Evolutionary conservation across 2,329 filamentous ascomycete species (phyloP).

Genomic region (Podosphaera aphanis): DNA sequence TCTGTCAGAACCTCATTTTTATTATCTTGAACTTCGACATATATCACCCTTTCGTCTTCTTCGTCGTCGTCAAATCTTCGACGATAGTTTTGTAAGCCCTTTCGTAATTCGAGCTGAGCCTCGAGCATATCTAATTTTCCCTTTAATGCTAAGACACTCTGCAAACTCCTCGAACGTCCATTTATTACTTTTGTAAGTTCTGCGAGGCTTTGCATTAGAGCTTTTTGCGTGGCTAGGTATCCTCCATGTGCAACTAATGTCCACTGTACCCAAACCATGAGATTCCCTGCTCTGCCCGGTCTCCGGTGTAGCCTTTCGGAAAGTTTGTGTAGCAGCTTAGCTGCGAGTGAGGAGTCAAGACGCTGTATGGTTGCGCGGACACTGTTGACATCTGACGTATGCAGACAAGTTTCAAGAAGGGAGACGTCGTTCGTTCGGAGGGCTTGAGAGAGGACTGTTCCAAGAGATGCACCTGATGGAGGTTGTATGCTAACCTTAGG

Average conservation of each 20-base stretch:
- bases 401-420: slow-evolving; percentile 79
- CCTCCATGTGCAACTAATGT: slow-evolving; percentile 80
- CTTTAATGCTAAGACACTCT: slow-evolving; percentile 67
- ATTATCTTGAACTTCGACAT: slow-evolving; percentile 53
- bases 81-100: slow-evolving; percentile 33
- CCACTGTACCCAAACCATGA: slow-evolving; percentile 94
- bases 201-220: slow-evolving; percentile 53
- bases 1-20: slow-evolving; percentile 30
- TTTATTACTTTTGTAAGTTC: slow-evolving; percentile 70
- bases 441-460: slow-evolving; percentile 80
- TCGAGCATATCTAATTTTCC: slow-evolving; percentile 89
- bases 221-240: slow-evolving; percentile 66
- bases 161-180: slow-evolving; percentile 61
- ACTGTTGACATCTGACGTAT: slow-evolving; percentile 49
- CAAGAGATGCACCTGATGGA: slow-evolving; percentile 57
- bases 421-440: slow-evolving; percentile 76
- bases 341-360: slow-evolving; percentile 65
- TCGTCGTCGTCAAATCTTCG: slow-evolving; percentile 21
- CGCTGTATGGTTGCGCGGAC: slow-evolving; percentile 78
- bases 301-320: slow-evolving; percentile 69
- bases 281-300: slow-evolving; percentile 67
- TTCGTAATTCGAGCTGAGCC: slow-evolving; percentile 63
- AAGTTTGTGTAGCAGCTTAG: slow-evolving; percentile 55
- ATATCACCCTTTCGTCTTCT: slow-evolving; percentile 40
- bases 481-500: slow-evolving; percentile 10